phyloP scores from a whole-genome alignment of 208 protist genomes.

The Trypanosoma platydactyli region DNA sequence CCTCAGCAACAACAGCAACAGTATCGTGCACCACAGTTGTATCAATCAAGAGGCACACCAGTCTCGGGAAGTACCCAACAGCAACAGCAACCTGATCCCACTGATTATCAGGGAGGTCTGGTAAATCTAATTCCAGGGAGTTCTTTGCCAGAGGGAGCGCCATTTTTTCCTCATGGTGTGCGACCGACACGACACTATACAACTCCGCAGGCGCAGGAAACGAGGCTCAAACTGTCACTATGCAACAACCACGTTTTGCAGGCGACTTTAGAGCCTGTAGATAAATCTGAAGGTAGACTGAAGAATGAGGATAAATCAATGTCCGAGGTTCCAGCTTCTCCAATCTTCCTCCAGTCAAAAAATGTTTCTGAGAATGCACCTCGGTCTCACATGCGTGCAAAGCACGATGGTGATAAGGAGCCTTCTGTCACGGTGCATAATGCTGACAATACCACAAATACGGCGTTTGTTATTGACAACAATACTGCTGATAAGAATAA shows the following conservation, averaged over 20 bases:
- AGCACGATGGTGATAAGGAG: constrained; percentile 5
- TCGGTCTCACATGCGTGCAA: constrained; percentile 27
- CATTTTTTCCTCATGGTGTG: constrained; percentile 66
- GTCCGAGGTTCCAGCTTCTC: constrained; percentile 1
- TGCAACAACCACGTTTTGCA: constrained; percentile 6
- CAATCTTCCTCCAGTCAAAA: constrained; percentile 18
- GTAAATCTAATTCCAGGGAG: constrained; percentile 49
- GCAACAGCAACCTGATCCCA: constrained; percentile 10
- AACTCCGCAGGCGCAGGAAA: background rate
- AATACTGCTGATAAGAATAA: too few species aligned
- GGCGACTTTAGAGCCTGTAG: background rate
- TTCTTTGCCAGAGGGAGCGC: constrained; percentile 43
- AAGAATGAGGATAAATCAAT: background rate
- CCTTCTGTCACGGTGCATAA: background rate
- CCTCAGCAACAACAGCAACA: constrained; percentile 3
- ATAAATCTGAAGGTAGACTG: background rate
- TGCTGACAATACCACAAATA: background rate
- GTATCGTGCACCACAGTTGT: constrained; percentile 9
- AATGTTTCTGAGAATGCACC: constrained; percentile 24
- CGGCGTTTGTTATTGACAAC: too few species aligned
- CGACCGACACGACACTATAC: constrained; percentile 43
- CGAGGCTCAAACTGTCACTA: background rate
- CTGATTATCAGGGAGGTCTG: constrained; percentile 14
- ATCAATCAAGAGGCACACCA: background rate
- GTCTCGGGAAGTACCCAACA: constrained; percentile 1